phyloP scores from a whole-genome alignment of 2,329 filamentous ascomycete species.

The Metarhizium album region DNA sequence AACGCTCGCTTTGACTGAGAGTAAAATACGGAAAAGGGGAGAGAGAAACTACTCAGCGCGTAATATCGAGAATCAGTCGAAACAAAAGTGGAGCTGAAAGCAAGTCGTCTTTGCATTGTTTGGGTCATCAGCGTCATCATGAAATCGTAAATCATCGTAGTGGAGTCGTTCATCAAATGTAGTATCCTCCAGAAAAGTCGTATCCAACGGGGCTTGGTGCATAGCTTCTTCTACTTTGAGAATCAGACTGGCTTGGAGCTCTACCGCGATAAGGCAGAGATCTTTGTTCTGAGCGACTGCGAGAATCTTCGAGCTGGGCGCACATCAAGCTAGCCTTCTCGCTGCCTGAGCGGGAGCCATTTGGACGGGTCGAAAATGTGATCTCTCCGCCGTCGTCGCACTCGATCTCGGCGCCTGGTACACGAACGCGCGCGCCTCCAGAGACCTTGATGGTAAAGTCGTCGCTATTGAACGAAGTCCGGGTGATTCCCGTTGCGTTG shows the following conservation, averaged over 20 bases:
- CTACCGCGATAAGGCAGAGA: constrained; percentile 33
- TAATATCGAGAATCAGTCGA: not conserved
- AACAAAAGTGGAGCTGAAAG: not conserved
- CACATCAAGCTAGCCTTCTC: constrained; percentile 41
- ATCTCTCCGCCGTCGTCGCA: constrained; percentile 50
- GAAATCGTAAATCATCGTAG: constrained; percentile 12
- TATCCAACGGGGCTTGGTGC: constrained; percentile 17
- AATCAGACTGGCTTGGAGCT: constrained; percentile 39
- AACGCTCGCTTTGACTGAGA: constrained; percentile 10
- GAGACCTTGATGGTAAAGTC: constrained; percentile 52
- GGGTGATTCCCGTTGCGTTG: constrained; percentile 49
- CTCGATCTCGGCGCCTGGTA: constrained; percentile 47
- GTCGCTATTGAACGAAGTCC: constrained; percentile 38
- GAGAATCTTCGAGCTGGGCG: constrained; percentile 33
- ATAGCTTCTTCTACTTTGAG: constrained; percentile 25
- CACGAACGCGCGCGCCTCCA: constrained; percentile 43
- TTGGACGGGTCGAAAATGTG: constrained; percentile 33
- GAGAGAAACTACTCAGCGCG: constrained; percentile 5
- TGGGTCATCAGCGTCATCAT: constrained; percentile 17
- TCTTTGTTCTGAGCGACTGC: constrained; percentile 31
- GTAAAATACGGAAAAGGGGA: constrained; percentile 14
- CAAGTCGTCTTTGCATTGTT: constrained; percentile 9
- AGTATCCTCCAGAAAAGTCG: constrained; percentile 19
- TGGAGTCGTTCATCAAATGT: constrained; percentile 14
- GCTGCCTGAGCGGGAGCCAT: constrained; percentile 31